Conservation (phyloP, 73 alveolate genomes). For the Tetrahymena borealis region DNA sequence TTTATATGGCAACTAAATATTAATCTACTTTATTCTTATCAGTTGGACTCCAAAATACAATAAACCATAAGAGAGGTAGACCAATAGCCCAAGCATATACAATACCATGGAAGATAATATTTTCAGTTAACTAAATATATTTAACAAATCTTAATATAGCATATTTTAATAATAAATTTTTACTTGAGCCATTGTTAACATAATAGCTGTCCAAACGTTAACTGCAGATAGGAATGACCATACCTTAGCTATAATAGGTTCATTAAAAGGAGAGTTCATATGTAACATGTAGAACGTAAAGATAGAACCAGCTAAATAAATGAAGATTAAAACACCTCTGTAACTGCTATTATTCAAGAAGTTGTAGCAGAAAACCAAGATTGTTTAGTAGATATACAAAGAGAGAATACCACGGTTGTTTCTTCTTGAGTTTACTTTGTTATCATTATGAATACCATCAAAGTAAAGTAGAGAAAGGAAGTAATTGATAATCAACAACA, state of each 20-base stretch:
- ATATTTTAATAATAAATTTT: neutral
- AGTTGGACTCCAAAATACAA: neutral
- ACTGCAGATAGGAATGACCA: neutral
- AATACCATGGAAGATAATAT: neutral
- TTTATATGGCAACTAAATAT: neutral
- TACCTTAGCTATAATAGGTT: neutral
- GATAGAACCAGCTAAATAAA: neutral
- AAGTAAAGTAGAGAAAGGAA: neutral
- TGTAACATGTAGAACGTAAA: neutral
- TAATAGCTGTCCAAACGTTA: neutral
- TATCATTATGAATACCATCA: neutral
- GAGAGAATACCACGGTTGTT: neutral
- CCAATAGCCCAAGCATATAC: conserved; percentile 2
- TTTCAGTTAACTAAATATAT: neutral
- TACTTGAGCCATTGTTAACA: neutral
- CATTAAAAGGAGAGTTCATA: neutral
- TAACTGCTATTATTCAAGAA: neutral
- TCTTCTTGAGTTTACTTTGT: neutral
- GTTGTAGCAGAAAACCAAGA: neutral
- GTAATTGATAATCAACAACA: neutral
- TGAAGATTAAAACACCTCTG: neutral
- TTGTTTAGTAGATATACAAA: neutral
- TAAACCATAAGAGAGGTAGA: neutral
- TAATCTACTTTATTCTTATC: neutral
- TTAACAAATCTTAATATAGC: neutral